Evolutionary conservation across 768 basidiomycete genomes (phyloP).

Genomic region (Lyophyllum semitale): DNA sequence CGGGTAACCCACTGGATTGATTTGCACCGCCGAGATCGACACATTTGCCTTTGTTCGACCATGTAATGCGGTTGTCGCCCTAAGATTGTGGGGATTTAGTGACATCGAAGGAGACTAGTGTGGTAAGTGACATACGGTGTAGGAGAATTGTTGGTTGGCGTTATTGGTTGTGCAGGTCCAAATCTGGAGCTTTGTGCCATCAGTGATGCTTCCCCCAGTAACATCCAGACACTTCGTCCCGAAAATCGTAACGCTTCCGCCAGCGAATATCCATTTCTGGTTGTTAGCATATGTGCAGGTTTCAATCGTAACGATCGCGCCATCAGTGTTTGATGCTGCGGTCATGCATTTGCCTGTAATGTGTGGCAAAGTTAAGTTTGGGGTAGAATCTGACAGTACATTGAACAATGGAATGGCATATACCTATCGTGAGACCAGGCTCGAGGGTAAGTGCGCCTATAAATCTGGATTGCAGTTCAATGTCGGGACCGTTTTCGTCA

Average conservation of each 20-base stretch:
- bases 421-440: slow-evolving; percentile 43
- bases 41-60: slow-evolving; percentile 52
- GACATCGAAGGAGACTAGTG: background rate
- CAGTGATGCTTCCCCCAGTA: slow-evolving; percentile 36
- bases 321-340: slow-evolving; percentile 49
- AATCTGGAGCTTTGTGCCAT: slow-evolving; percentile 53
- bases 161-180: slow-evolving; percentile 47
- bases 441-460: slow-evolving; percentile 44
- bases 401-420: slow-evolving; percentile 9
- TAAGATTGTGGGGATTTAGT: background rate
- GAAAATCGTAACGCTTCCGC: slow-evolving; percentile 43
- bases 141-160: slow-evolving; percentile 47
- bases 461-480: slow-evolving; percentile 29
- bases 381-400: background rate
- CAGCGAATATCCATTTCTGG: slow-evolving; percentile 52
- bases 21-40: slow-evolving; percentile 47
- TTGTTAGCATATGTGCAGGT: slow-evolving; percentile 43
- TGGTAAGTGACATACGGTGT: slow-evolving; percentile 33
- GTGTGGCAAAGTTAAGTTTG: background rate
- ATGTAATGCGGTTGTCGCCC: slow-evolving; percentile 42
- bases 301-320: slow-evolving; percentile 48
- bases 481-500: background rate
- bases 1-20: slow-evolving; percentile 40
- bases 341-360: slow-evolving; percentile 51
- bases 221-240: slow-evolving; percentile 54